Evolutionary conservation across 768 basidiomycete genomes (phyloP).

Genomic region (Strobilomyces confusus): DNA sequence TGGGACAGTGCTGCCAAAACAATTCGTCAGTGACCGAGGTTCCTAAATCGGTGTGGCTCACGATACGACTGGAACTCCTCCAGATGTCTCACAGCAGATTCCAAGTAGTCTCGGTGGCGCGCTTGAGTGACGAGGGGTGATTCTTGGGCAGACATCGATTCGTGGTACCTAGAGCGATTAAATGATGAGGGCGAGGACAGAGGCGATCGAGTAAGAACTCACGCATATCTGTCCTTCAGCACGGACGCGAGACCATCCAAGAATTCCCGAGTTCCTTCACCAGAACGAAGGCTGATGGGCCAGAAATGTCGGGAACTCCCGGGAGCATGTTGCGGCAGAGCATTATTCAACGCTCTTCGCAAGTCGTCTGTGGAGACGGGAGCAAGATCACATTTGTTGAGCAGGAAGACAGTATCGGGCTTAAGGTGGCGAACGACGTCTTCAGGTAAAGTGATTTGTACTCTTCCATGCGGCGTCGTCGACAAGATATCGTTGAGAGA

Average conservation of each 20-base stretch:
- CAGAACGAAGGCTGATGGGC: constrained; percentile 59
- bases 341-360: constrained; percentile 17
- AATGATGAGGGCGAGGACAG: not conserved
- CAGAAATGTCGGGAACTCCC: constrained; percentile 35
- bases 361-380: constrained; percentile 9
- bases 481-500: constrained; percentile 51
- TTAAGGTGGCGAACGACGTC: constrained; percentile 47
- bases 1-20: constrained; percentile 52
- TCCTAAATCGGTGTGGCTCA: constrained; percentile 13
- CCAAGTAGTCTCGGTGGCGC: constrained; percentile 74
- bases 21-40: not conserved
- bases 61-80: constrained; percentile 31
- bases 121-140: constrained; percentile 72
- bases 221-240: constrained; percentile 34
- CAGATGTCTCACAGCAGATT: constrained; percentile 47
- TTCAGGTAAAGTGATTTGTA: constrained; percentile 38
- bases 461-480: not conserved
- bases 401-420: constrained; percentile 58
- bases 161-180: constrained; percentile 14
- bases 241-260: constrained; percentile 51
- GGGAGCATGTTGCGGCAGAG: constrained; percentile 4
- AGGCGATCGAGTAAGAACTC: not conserved
- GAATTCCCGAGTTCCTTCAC: constrained; percentile 56
- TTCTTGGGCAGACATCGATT: constrained; percentile 16
- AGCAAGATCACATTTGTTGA: constrained; percentile 76